phyloP scores from a whole-genome alignment of 1,284 basidiomycete genomes.

The Naganishia cerealis region DNA sequence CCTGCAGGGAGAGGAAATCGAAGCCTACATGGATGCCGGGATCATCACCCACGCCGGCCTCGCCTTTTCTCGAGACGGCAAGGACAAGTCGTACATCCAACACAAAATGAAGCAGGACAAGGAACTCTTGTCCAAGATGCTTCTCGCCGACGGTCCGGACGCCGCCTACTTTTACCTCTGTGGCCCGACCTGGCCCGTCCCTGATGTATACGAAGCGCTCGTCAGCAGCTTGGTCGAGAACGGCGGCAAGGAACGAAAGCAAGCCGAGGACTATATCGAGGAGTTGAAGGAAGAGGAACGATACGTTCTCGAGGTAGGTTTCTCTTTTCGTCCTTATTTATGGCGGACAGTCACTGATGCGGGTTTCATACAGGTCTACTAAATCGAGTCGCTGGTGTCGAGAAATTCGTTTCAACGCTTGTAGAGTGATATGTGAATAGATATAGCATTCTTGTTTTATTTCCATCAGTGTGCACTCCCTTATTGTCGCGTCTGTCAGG shows the following conservation, averaged over 20 bases:
- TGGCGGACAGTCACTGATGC: not conserved
- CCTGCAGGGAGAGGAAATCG: conserved; percentile 56
- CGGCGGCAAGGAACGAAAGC: conserved; percentile 65
- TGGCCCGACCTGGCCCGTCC: conserved; percentile 97
- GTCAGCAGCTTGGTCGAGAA: conserved; percentile 74
- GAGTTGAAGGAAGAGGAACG: conserved; percentile 93
- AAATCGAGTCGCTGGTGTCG: not conserved
- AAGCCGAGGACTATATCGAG: conserved; percentile 82
- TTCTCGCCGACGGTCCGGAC: conserved; percentile 56
- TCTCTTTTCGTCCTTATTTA: not conserved
- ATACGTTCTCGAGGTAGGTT: conserved; percentile 85
- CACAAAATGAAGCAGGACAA: conserved; percentile 95
- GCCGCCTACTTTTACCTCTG: conserved; percentile 92
- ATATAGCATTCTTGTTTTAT: not conserved
- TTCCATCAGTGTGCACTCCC: no score
- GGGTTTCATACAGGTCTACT: conserved; percentile 6
- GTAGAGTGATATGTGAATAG: not conserved
- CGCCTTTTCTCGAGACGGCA: conserved; percentile 92
- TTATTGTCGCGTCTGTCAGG: no score
- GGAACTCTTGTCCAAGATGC: conserved; percentile 69
- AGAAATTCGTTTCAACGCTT: no score
- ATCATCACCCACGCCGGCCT: conserved; percentile 85
- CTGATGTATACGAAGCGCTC: conserved; percentile 91
- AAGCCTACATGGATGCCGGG: conserved; percentile 70
- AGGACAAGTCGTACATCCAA: conserved; percentile 94